Percentiles rank a stretch among this genome's conserved stretches.
These are phyloP conservation scores for Actinidia arguta DNA, from an alignment of 179 eudicot genomes.

Conservation along the genomic window DNA sequence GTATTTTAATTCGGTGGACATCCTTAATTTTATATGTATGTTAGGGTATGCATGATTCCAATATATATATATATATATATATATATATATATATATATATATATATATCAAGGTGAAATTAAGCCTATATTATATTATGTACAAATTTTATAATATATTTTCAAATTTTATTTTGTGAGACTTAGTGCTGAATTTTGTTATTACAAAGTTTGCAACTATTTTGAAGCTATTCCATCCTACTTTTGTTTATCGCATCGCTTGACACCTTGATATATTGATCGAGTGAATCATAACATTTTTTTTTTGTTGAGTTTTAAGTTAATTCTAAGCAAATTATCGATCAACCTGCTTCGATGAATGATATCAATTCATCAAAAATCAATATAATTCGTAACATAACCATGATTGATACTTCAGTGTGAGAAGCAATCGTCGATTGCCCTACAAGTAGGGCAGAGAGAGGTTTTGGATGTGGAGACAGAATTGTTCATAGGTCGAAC, in stretches of 20 bases:
- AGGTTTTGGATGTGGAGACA: conserved; percentile 6
- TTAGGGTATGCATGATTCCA: too few relatives aligned
- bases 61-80: not conserved
- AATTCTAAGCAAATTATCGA: not conserved
- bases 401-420: not conserved
- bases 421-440: not conserved
- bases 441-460: not conserved
- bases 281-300: too few relatives aligned
- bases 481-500: conserved; percentile 19
- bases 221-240: too few relatives aligned
- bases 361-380: not conserved
- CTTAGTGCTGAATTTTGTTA: not conserved
- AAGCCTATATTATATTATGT: too few relatives aligned
- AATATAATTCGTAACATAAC: not conserved
- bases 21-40: not conserved
- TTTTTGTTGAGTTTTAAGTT: not conserved
- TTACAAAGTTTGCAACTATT: too few relatives aligned
- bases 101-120: not conserved
- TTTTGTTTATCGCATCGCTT: too few relatives aligned
- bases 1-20: not conserved
- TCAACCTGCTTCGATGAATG: not conserved
- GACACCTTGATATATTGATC: too few relatives aligned
- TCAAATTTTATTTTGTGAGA: not conserved
- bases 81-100: not conserved
- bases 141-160: not conserved